Base-by-base conservation (phyloP, 805 yeast species). In the Torulaspora delbrueckii region DNA sequence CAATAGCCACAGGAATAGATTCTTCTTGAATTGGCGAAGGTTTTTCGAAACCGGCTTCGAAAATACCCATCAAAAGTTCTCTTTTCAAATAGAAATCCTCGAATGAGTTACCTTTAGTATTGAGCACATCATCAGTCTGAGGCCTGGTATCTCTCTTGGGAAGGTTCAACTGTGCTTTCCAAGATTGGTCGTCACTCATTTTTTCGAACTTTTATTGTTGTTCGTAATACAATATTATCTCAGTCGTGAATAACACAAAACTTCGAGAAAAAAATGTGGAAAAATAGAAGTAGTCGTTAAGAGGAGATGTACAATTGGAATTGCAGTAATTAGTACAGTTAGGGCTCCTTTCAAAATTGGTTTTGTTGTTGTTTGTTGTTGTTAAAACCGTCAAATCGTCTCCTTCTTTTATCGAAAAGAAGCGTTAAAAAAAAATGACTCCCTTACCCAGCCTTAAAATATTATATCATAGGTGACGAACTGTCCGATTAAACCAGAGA, bases 11-110 rank as follows among this genome's bases (percentile, higher is more conserved):
- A 2, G 99, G 99, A 47, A 93, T 93, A 6, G 96, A 80, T 66
- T 90, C 98, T 69, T 91, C 97, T 69, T 93, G 99, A 63, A 93
- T 89, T 14, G 99, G 99, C 25, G 96, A 86, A 5, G 99, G 99
- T 62, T 86, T 88, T 67, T 93, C 99, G 63, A 93, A 93, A 40
- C 99, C 99, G 1, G 98, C 98, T 69, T 93, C 99, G 66, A 90
- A 93, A 54, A 93, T 91, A 28, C 99, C 99, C 99, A 93, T 93
- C 63, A 93, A 73, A 49, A 93, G 75, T 63, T 93, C 96, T 69
- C 99, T 81, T 67, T 88, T 89, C 58, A 93, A 78, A 60, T 81
- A 82, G 69, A 90, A 88, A 63, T 89, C 95, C 69, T 93, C 99
- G 63, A 93, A 93, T 14, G 86, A 74, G 58, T 82, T 83, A 46